Evolutionary conservation across 768 basidiomycete genomes (phyloP).

Genomic region (Suillus luteus): DNA sequence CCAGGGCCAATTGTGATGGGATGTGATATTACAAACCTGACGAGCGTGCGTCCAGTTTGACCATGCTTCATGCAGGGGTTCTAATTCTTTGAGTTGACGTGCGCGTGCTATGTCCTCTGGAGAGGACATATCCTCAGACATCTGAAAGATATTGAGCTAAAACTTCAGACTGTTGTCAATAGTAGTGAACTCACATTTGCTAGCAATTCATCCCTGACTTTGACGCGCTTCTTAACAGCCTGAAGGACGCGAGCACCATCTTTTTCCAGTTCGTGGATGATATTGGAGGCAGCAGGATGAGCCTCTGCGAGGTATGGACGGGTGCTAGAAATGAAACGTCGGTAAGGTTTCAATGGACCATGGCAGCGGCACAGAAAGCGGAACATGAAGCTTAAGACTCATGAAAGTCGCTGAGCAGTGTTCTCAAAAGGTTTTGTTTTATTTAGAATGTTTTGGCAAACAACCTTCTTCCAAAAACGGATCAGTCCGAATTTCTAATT

Average conservation of each 20-base stretch:
- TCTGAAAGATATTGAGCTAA: constrained; percentile 31
- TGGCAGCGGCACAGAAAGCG: constrained; percentile 10
- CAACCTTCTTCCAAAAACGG: neutral
- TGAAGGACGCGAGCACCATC: constrained; percentile 55
- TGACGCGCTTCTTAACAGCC: constrained; percentile 18
- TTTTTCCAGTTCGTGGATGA: constrained; percentile 33
- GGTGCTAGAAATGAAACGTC: constrained; percentile 8
- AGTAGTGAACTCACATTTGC: constrained; percentile 39
- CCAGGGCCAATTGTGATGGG: constrained; percentile 13
- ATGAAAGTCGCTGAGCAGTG: neutral
- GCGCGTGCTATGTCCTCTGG: constrained; percentile 59
- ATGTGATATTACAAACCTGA: constrained; percentile 46
- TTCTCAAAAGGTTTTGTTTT: neutral
- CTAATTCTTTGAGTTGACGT: constrained; percentile 67
- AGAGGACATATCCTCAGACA: constrained; percentile 54
- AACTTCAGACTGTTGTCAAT: neutral
- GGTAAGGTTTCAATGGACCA: constrained; percentile 1
- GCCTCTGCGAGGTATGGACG: constrained; percentile 9
- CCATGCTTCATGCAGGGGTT: constrained; percentile 72
- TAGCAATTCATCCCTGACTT: constrained; percentile 14
- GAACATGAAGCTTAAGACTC: constrained; percentile 5
- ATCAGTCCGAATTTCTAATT: neutral
- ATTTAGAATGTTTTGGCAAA: neutral
- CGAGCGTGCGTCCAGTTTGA: constrained; percentile 55
- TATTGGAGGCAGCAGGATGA: constrained; percentile 7